Base-by-base conservation (phyloP, 805 yeast species). In the Candida dajiaensis region DNA sequence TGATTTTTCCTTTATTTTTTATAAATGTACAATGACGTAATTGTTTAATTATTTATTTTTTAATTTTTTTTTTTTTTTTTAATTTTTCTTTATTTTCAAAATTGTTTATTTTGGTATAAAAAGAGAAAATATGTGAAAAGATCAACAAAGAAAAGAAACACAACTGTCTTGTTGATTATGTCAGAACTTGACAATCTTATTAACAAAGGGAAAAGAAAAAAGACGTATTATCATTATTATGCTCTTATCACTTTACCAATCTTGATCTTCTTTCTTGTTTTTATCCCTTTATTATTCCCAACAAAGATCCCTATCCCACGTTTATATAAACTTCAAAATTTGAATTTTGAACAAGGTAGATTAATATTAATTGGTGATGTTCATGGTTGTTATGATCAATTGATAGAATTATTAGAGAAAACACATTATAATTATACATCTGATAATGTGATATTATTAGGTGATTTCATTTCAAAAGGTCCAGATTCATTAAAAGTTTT, bases 391-490 rank as follows among this genome's bases (percentile, higher is more conserved):
- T 78, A 72, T 55, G 65, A 70, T 8, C 79, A 78, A 56, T 67
- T 89, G 46, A 61, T 62, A 47, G 65, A 70, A 42, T 68, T 92
- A 37, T 65, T 90, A 46, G 56, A 69, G 9, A 74, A 78, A 56
- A 55, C 78, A 19, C 63, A 72, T 12, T 70, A 78, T 47, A 61
- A 63, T 15, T 56, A 68, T n/a, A n/a, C n/a, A 19, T 55, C 62
- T 9, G 95, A 88, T 60, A 75, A 76, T 39, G 70, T 89, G 13
- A 66, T 90, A 1, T 67, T 89, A 20, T 64, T 89, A 19, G 98
- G 98, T 4, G 97, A 90, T 60, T 87, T 89, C 62, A 70, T 87
- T 16, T 73, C 89, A 43, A 92, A 90, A 61, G 98, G 98, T 1
- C 82, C 85, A 6, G 80, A 85, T 48, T 85, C 95, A 1, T 51